Base-by-base conservation (phyloP, 495 filamentous ascomycete genomes). In the Acidiella bohemica region DNA sequence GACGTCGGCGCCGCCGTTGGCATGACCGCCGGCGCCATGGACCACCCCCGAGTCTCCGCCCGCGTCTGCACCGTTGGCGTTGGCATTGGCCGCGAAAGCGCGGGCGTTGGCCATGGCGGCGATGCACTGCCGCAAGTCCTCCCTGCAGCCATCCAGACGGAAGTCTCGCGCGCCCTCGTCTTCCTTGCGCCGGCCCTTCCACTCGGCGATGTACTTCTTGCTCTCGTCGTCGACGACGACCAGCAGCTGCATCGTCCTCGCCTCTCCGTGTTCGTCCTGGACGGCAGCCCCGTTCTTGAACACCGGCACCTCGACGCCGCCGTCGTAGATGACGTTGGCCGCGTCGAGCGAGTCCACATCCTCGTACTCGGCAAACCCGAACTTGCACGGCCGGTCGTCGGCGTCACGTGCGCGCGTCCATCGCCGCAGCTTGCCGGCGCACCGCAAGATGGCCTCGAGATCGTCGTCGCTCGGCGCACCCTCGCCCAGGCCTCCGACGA, bases 291-390 rank as follows among this genome's bases (percentile, higher is more conserved):
- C 62, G 12, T 82, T 78, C 57, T 71, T 78, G 65, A 84, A 82
- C 41, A 80, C 63, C 42, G 90, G 92, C 34, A 96, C 77, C 60
- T 92, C 70, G 40, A 97, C 28, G 17, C 31, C 37, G 33, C 86
- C 80, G 62, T 75, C 79, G 53, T 95, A 72, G 32, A 88, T 74
- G 61, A 93, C 84, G 41, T 85, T 77, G 40, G 88, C 90, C 36
- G 78, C 78, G 62, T 76, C 76, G 50, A 99, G 68, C 50, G 84
- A 86, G 57, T 93, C 81, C 23, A 80, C 74, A 62, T 96, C 86
- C 44, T 93, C 88, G 63, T 81, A 99, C 64, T 96, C 86, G 44
- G 87, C 90, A 64, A 99, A 96, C 26, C 90, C 92, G 65, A 96
- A 96, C 39, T 76, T 75, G 56, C 78, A 82, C 32, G 76, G 74